Conservation (phyloP, 164 flowering plant species). For the Tetrastigma voinierianum region DNA sequence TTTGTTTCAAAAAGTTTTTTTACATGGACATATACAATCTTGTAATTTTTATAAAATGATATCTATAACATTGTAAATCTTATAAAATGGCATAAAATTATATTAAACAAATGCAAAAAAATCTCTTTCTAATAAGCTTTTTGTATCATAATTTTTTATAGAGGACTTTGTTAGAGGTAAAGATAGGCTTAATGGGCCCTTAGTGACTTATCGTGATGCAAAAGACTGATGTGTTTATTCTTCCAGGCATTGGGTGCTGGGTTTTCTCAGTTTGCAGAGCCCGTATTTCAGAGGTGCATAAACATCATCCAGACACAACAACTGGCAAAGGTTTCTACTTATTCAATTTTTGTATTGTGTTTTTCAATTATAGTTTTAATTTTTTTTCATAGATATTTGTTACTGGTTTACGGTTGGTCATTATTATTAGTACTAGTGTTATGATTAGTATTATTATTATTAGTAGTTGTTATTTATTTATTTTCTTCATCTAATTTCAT, state of each 20-base stretch:
- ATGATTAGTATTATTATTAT: too few relatives aligned
- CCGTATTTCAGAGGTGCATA: constrained; percentile 93
- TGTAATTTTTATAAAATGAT: too few relatives aligned
- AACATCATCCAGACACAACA: constrained; percentile 78
- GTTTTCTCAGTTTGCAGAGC: constrained; percentile 89
- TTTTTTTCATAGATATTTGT: background rate
- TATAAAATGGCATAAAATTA: background rate
- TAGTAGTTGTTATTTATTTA: constrained; percentile 3
- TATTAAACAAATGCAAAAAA: background rate
- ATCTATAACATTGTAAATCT: too few relatives aligned
- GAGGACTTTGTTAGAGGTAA: too few relatives aligned
- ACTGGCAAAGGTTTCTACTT: constrained; percentile 70
- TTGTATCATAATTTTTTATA: too few relatives aligned
- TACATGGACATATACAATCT: too few relatives aligned
- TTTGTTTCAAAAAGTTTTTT: too few relatives aligned
- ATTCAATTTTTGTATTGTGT: background rate
- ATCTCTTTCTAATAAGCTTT: too few relatives aligned
- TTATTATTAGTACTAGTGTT: too few relatives aligned
- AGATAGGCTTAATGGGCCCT: too few relatives aligned
- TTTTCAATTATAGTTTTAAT: background rate
- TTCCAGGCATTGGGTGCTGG: constrained; percentile 90
- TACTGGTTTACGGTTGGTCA: background rate
- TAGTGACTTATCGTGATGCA: background rate
- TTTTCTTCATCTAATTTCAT: background rate
- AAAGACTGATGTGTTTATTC: constrained; percentile 7